phyloP scores from a whole-genome alignment of 2,329 filamentous ascomycete species.

The Nectriaceae sp. region DNA sequence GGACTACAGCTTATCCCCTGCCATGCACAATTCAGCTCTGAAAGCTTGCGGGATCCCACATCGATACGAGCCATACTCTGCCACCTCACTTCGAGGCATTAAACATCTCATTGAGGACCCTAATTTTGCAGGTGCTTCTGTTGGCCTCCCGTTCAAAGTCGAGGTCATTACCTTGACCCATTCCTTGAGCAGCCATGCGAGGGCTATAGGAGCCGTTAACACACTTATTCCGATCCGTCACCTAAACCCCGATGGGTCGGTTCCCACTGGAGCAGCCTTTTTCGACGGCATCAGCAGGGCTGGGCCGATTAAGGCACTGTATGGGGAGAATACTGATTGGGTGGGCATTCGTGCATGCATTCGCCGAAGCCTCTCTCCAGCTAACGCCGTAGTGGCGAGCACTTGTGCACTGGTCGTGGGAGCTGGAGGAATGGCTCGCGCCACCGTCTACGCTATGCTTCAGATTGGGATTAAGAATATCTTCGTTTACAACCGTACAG shows the following conservation, averaged over 20 bases:
- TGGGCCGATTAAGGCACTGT: slow-evolving; percentile 68
- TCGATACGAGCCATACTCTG: slow-evolving; percentile 64
- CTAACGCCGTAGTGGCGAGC: slow-evolving; percentile 61
- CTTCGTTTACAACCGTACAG: slow-evolving; percentile 72
- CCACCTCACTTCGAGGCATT: slow-evolving; percentile 62
- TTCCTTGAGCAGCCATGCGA: slow-evolving; percentile 71
- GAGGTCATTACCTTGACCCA: slow-evolving; percentile 69
- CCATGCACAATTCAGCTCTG: slow-evolving; percentile 76
- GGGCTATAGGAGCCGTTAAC: slow-evolving; percentile 75
- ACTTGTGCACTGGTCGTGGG: slow-evolving; percentile 63
- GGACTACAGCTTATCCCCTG: slow-evolving; percentile 72
- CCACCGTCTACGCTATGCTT: slow-evolving; percentile 76
- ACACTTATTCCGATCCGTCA: slow-evolving; percentile 72
- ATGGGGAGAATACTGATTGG: slow-evolving; percentile 83
- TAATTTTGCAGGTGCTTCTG: slow-evolving; percentile 70
- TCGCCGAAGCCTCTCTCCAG: slow-evolving; percentile 70
- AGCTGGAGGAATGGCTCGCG: slow-evolving; percentile 75
- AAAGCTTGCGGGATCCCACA: slow-evolving; percentile 69
- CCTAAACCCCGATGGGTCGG: slow-evolving; percentile 55
- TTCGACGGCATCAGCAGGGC: slow-evolving; percentile 58
- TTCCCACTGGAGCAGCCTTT: slow-evolving; percentile 56
- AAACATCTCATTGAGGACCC: slow-evolving; percentile 64
- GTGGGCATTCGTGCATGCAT: slow-evolving; percentile 76
- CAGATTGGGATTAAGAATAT: slow-evolving; percentile 77
- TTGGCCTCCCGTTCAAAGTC: slow-evolving; percentile 75